These are phyloP conservation scores for Phlebopus sp. DNA, from an alignment of 1,284 basidiomycete genomes.

Conservation along the genomic window DNA sequence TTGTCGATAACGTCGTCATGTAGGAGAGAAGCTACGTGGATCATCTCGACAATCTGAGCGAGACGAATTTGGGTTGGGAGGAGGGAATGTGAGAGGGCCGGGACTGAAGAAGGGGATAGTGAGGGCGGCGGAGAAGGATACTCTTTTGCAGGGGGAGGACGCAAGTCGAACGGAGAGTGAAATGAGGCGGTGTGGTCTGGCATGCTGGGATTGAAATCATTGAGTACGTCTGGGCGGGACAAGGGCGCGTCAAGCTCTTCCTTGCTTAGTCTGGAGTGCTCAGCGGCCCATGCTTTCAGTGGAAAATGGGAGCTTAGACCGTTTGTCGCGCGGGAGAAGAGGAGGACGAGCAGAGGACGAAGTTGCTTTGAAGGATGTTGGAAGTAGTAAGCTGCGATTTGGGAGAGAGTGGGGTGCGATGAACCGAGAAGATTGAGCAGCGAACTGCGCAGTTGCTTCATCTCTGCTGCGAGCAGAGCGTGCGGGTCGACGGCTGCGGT, in stretches of 20 bases:
- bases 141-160: constrained; percentile 35
- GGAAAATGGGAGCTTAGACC: constrained; percentile 60
- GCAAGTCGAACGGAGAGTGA: constrained; percentile 43
- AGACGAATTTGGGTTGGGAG: constrained; percentile 90
- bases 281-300: constrained; percentile 45
- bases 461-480: constrained; percentile 68
- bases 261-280: constrained; percentile 37
- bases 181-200: constrained; percentile 65
- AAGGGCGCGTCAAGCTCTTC: constrained; percentile 70
- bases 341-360: constrained; percentile 85
- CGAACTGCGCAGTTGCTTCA: constrained; percentile 71
- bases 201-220: constrained; percentile 85
- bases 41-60: constrained; percentile 98
- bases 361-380: constrained; percentile 87
- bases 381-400: constrained; percentile 94
- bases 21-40: constrained; percentile 93
- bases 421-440: constrained; percentile 84
- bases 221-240: constrained; percentile 70
- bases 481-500: constrained; percentile 53
- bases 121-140: constrained; percentile 40
- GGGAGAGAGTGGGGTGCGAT: constrained; percentile 83
- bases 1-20: constrained; percentile 96
- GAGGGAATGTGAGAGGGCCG: constrained; percentile 33
- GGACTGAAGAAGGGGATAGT: constrained; percentile 24
- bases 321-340: constrained; percentile 92